A percentile compares a stretch with the other conserved stretches of the same genome.
Evolutionary conservation across 177 flowering plant species (phyloP).

Genomic region (Vitis hybrid): DNA sequence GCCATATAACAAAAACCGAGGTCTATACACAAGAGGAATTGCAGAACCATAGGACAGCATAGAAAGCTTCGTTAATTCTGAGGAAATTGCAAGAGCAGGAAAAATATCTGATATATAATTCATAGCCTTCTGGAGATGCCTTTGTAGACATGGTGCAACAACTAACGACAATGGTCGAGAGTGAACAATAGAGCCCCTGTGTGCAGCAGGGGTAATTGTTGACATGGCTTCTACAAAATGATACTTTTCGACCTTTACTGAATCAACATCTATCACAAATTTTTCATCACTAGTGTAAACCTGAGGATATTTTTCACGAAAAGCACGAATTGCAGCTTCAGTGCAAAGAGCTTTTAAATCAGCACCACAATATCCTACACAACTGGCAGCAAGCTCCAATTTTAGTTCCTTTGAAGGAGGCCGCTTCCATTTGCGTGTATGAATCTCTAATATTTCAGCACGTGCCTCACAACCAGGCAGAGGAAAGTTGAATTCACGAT

Average conservation of each 20-base stretch:
- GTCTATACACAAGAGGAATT: conserved; percentile 90
- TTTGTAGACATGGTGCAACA: conserved; percentile 80
- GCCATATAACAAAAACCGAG: conserved; percentile 84
- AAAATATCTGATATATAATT: conserved; percentile 61
- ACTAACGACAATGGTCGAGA: conserved; percentile 89
- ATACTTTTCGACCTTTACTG: conserved; percentile 80
- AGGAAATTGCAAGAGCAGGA: conserved; percentile 54
- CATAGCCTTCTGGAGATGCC: conserved; percentile 79
- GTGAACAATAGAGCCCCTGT: conserved; percentile 91
- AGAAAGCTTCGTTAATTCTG: conserved; percentile 67
- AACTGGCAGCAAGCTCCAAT: conserved; percentile 92
- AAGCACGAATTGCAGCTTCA: conserved; percentile 99
- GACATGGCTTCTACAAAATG: conserved; percentile 97
- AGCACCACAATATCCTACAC: conserved; percentile 99
- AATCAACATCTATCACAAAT: conserved; percentile 91
- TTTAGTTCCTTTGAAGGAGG: conserved; percentile 87
- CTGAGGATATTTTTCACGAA: conserved; percentile 98
- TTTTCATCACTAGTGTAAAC: conserved; percentile 99
- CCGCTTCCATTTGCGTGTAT: conserved; percentile 94
- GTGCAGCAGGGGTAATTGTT: conserved; percentile 98
- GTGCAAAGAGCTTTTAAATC: conserved; percentile 96
- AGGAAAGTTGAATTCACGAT: conserved; percentile 95
- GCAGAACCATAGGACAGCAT: conserved; percentile 84
- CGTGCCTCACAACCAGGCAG: conserved; percentile 98
- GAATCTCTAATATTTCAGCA: conserved; percentile 92